Conservation (phyloP, 2,329 filamentous ascomycete species). For the Neophaeococcomyces aloes region DNA sequence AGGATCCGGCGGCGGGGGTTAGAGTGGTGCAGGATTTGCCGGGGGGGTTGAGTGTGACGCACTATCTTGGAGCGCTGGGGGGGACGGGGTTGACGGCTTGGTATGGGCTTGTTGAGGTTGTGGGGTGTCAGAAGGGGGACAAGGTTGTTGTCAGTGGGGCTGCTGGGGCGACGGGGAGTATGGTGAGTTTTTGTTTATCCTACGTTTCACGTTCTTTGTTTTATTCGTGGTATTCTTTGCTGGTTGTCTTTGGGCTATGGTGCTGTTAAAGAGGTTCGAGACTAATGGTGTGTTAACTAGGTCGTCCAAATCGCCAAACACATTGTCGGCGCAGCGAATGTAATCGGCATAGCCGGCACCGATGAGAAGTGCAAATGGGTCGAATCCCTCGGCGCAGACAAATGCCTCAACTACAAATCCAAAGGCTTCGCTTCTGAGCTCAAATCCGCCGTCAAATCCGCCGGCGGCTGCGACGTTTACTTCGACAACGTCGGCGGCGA, state of each 20-base stretch:
- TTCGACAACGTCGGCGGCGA: constrained; percentile 49
- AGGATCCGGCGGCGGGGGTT: constrained; percentile 14
- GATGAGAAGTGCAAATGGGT: constrained; percentile 60
- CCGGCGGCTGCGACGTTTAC: constrained; percentile 50
- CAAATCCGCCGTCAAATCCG: constrained; percentile 11
- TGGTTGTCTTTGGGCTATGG: too few relatives aligned
- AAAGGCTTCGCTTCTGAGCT: constrained; percentile 43
- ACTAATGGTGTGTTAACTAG: too few relatives aligned
- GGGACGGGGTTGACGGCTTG: constrained; percentile 57
- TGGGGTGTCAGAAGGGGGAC: constrained; percentile 56
- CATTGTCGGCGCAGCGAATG: constrained; percentile 50
- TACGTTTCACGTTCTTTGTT: constrained; percentile 54
- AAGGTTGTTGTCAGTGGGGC: constrained; percentile 68
- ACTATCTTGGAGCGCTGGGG: constrained; percentile 34
- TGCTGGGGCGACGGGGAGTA: constrained; percentile 65
- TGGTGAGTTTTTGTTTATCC: constrained; percentile 42
- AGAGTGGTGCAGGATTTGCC: constrained; percentile 22
- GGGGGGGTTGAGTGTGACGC: constrained; percentile 14
- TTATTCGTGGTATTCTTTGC: too few relatives aligned
- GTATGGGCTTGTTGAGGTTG: constrained; percentile 60
- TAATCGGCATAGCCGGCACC: constrained; percentile 56
- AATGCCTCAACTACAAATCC: constrained; percentile 58
- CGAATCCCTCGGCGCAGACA: constrained; percentile 49
- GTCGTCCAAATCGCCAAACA: constrained; percentile 34
- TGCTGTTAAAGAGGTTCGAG: too few relatives aligned